A percentile compares a stretch with the other conserved stretches of the same genome.
phyloP scores from a whole-genome alignment of 1,284 basidiomycete genomes.

The Coniferiporia weirii region DNA sequence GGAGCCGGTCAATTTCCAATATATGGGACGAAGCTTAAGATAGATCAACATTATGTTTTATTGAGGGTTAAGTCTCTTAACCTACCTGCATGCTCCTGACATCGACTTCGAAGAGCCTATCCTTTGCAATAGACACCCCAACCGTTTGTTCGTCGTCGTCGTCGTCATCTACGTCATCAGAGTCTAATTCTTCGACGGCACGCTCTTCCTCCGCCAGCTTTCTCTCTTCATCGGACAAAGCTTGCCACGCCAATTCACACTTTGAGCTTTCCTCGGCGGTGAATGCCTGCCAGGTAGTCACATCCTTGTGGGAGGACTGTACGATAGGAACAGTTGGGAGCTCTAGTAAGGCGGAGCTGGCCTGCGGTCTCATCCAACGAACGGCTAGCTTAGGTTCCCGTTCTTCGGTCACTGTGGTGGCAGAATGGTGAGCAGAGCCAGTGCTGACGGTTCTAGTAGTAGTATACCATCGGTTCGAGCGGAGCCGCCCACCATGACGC shows the following conservation, averaged over 20 bases:
- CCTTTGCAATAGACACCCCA: slow-evolving; percentile 25
- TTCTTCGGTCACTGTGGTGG: slow-evolving; percentile 8
- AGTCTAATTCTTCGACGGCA: slow-evolving; percentile 3
- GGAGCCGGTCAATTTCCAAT: slow-evolving; percentile 42
- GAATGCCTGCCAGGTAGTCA: slow-evolving; percentile 19
- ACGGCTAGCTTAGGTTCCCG: slow-evolving; percentile 11
- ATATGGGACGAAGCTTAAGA: slow-evolving; percentile 40
- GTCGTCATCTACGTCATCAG: slow-evolving; percentile 20
- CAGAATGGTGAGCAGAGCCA: not conserved
- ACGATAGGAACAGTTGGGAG: slow-evolving; percentile 22
- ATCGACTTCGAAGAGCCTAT: slow-evolving; percentile 29
- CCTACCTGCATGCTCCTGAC: slow-evolving; percentile 27
- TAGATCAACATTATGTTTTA: slow-evolving; percentile 20
- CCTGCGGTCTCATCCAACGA: slow-evolving; percentile 21
- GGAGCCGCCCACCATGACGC: not conserved
- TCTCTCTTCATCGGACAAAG: slow-evolving; percentile 25
- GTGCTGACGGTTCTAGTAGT: not conserved
- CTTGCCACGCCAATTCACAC: slow-evolving; percentile 23
- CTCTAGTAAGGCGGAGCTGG: slow-evolving; percentile 20
- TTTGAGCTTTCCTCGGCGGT: slow-evolving; percentile 17
- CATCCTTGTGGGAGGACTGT: slow-evolving; percentile 5
- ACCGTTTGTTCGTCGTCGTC: slow-evolving; percentile 21
- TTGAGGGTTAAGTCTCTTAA: not conserved
- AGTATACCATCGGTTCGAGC: not conserved
- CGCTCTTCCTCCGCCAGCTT: slow-evolving; percentile 19